These are phyloP conservation scores for Medicago arabica DNA, from an alignment of 306 rosid species.

Conservation along the genomic window DNA sequence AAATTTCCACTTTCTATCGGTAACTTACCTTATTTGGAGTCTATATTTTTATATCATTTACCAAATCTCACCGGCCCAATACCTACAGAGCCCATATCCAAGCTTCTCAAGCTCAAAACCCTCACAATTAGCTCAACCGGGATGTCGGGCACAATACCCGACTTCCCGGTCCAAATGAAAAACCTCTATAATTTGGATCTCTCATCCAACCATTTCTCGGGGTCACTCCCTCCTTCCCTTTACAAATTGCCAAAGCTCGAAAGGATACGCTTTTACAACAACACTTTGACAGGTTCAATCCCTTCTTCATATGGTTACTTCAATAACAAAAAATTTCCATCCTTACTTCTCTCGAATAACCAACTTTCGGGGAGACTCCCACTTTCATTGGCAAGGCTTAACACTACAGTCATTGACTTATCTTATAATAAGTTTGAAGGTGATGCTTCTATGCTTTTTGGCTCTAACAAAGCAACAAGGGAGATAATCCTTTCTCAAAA, in stretches of 20 bases:
- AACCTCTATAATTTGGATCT: slow-evolving; percentile 3
- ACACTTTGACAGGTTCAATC: slow-evolving; percentile 44
- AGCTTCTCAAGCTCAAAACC: background rate
- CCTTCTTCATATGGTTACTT: slow-evolving; percentile 53
- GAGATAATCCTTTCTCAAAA: slow-evolving; percentile 50
- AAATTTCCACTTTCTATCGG: slow-evolving; percentile 60
- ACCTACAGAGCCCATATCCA: background rate
- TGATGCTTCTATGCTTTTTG: slow-evolving; percentile 58
- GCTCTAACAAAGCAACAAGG: slow-evolving; percentile 37
- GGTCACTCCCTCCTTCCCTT: background rate
- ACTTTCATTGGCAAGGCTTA: slow-evolving; percentile 36
- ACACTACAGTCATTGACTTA: slow-evolving; percentile 34
- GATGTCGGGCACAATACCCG: slow-evolving; percentile 13
- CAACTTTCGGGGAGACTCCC: slow-evolving; percentile 59
- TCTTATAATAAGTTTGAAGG: slow-evolving; percentile 61
- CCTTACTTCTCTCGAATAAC: slow-evolving; percentile 54
- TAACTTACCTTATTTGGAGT: slow-evolving; percentile 55
- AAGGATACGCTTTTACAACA: slow-evolving; percentile 12
- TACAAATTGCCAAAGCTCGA: background rate
- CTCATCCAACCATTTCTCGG: background rate
- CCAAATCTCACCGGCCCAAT: slow-evolving; percentile 43
- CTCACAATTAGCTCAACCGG: slow-evolving; percentile 1
- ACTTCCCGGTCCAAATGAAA: background rate
- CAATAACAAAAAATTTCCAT: background rate
- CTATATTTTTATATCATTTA: slow-evolving; percentile 47